phyloP scores from a whole-genome alignment of 2,329 filamentous ascomycete species.

The Sporothrix schenckii region DNA sequence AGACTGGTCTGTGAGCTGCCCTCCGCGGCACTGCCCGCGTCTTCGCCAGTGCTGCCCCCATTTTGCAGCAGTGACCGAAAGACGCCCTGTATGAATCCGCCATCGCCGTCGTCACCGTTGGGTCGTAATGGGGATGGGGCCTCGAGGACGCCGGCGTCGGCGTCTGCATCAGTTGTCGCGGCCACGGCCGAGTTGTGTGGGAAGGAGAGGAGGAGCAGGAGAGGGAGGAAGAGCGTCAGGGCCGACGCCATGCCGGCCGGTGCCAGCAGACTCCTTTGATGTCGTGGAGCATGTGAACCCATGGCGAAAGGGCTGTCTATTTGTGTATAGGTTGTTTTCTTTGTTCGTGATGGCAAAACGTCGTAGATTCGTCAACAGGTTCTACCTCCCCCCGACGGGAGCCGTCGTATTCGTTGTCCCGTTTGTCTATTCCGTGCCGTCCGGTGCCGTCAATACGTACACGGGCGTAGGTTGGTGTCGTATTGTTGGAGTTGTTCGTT shows the following conservation, averaged over 20 bases:
- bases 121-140: neutral
- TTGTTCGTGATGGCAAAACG: neutral
- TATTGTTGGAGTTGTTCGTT: neutral
- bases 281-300: constrained; percentile 12
- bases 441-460: neutral
- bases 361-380: neutral
- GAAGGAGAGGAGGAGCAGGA: constrained; percentile 61
- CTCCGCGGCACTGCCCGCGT: neutral
- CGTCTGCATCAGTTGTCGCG: neutral
- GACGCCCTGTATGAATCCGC: constrained; percentile 7
- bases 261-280: constrained; percentile 15
- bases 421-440: constrained; percentile 6
- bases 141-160: constrained; percentile 9
- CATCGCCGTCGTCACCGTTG: neutral
- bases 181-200: constrained; percentile 52
- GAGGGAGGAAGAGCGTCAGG: constrained; percentile 60
- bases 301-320: neutral
- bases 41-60: neutral
- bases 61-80: constrained; percentile 12
- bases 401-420: neutral
- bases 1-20: constrained; percentile 35
- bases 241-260: constrained; percentile 59
- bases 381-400: neutral
- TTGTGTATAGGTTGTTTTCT: neutral
- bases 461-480: neutral